A percentile compares a stretch with the other conserved stretches of the same genome.
Evolutionary conservation across 129 eudicot species (phyloP).

Genomic region (Saposhnikovia divaricata): DNA sequence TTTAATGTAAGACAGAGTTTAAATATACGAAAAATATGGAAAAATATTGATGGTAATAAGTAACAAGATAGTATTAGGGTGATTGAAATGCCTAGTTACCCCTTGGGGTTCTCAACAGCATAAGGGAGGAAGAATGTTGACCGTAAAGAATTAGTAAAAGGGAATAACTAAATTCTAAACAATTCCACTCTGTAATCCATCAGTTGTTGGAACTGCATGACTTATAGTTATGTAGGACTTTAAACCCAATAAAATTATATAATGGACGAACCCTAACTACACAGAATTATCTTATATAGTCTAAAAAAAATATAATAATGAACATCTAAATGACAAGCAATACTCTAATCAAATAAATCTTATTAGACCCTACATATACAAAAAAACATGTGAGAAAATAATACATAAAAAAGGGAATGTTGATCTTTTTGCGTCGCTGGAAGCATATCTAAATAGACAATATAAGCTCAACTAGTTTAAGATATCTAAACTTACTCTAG

Average conservation of each 20-base stretch:
- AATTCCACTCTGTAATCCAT: no score
- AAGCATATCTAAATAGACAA: not conserved
- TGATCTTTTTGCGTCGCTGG: not conserved
- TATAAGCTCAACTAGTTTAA: not conserved
- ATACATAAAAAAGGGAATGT: not conserved
- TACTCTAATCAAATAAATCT: not conserved
- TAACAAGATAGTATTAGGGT: not conserved
- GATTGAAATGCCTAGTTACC: not conserved
- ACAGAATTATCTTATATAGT: not conserved
- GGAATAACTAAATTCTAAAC: not conserved
- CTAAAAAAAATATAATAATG: not conserved
- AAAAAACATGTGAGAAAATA: not conserved
- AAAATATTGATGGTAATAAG: not conserved
- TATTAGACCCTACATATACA: not conserved
- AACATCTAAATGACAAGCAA: not conserved
- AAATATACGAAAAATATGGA: not conserved
- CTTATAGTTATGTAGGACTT: not conserved
- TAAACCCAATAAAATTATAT: not conserved
- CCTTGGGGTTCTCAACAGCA: not conserved
- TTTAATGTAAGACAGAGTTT: not conserved
- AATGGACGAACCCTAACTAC: not conserved
- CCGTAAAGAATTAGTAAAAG: not conserved
- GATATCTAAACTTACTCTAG: not conserved
- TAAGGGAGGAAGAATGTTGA: not conserved
- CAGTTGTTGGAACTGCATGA: not conserved